Percentiles rank a stretch among this genome's conserved stretches.
Evolutionary conservation across 306 rosid genomes (phyloP).

Genomic region (Cicer pinnatifidum): DNA sequence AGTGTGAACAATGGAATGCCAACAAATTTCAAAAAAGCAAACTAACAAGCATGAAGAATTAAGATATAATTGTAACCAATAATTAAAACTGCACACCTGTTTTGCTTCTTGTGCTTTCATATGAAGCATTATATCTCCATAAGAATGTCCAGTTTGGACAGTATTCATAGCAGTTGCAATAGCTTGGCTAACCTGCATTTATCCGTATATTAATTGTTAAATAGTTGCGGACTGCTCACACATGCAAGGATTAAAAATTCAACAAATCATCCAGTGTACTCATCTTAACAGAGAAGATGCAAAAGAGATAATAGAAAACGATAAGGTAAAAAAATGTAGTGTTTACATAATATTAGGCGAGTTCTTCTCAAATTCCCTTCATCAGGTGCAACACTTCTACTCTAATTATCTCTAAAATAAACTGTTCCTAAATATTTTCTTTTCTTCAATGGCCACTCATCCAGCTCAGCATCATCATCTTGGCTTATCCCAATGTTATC

Average conservation of each 20-base stretch:
- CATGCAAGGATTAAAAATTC: conserved; percentile 26
- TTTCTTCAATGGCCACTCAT: conserved; percentile 16
- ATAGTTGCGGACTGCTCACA: not conserved
- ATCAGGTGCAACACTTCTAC: not conserved
- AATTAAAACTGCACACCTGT: conserved; percentile 59
- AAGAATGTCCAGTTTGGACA: conserved; percentile 84
- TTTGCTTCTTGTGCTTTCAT: conserved; percentile 68
- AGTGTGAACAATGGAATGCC: conserved; percentile 13
- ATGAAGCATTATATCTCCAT: conserved; percentile 85
- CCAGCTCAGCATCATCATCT: conserved; percentile 31
- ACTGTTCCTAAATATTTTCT: conserved; percentile 9
- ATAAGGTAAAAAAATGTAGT: not conserved
- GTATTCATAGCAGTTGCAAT: conserved; percentile 79
- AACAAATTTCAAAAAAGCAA: conserved; percentile 34
- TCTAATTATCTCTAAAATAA: conserved; percentile 25
- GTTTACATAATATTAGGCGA: not conserved
- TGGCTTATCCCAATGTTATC: not conserved
- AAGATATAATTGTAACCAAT: conserved; percentile 27
- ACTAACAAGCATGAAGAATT: conserved; percentile 26
- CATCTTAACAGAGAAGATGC: not conserved
- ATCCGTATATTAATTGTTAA: conserved; percentile 35
- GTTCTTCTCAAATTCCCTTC: conserved; percentile 18
- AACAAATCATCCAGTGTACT: not conserved
- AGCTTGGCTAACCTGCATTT: conserved; percentile 76
- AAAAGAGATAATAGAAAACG: conserved; percentile 8